Evolutionary conservation across 1,139 yeast species (phyloP).

Genomic region (Lodderomyces orthopsilosis): DNA sequence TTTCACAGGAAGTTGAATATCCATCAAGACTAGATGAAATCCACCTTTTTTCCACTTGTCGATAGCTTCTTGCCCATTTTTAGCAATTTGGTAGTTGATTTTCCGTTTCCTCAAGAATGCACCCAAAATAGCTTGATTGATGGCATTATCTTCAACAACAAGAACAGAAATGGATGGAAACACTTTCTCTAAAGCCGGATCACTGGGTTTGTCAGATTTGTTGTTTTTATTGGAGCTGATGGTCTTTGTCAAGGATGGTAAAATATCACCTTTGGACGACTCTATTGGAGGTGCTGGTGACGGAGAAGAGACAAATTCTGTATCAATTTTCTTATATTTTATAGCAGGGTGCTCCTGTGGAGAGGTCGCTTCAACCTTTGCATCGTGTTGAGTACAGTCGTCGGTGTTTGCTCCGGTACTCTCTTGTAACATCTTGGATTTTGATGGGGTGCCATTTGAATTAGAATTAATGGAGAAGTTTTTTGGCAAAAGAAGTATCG

Average conservation of each 20-base stretch:
- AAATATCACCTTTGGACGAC: background rate
- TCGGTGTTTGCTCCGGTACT: background rate
- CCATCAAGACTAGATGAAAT: slow-evolving; percentile 54
- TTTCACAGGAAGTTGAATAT: slow-evolving; percentile 55
- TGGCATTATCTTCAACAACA: slow-evolving; percentile 94
- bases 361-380: background rate
- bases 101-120: slow-evolving; percentile 87
- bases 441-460: background rate
- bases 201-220: slow-evolving; percentile 10
- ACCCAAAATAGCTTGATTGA: slow-evolving; percentile 89
- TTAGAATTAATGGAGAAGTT: slow-evolving; percentile 33
- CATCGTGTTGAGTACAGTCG: background rate
- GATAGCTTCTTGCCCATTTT: slow-evolving; percentile 51
- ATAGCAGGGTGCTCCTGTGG: background rate
- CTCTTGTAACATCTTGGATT: background rate
- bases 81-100: slow-evolving; percentile 74
- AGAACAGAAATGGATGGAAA: slow-evolving; percentile 83
- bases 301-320: slow-evolving; percentile 4
- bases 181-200: slow-evolving; percentile 43
- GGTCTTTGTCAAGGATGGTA: slow-evolving; percentile 1
- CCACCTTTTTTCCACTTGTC: slow-evolving; percentile 37
- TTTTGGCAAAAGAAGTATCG: slow-evolving; percentile 45
- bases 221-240: background rate
- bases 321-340: slow-evolving; percentile 1
- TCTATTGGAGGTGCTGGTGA: slow-evolving; percentile 2